Base-by-base conservation (phyloP, 2,329 filamentous ascomycete species). In the Ramichloridium luteum region DNA sequence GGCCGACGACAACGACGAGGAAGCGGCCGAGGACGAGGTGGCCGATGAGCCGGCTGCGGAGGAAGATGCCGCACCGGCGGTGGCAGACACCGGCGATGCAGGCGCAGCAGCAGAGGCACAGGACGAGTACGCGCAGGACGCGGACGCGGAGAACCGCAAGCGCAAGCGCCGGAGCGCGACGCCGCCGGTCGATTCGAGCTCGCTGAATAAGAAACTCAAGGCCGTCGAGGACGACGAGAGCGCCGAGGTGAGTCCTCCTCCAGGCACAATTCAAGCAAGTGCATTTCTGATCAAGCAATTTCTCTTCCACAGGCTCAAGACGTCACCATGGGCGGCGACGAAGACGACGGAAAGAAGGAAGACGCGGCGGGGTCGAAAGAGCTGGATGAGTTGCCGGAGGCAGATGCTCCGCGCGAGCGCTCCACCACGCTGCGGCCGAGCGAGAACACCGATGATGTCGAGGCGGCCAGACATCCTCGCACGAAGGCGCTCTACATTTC, bases 401-500 rank as follows among this genome's bases (percentile, higher is more conserved):
- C n/a, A n/a, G n/a, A n/a, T n/a, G n/a, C n/a, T n/a, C n/a, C n/a
- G n/a, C n/a, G n/a, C n/a, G n/a, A n/a, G n/a, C n/a, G n/a, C n/a
- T n/a, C n/a, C n/a, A n/a, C n/a, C n/a, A n/a, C n/a, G n/a, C 17
- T 16, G 20, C 9, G 13, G 8, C 16, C 8, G 12, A 10, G 11
- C 22, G 13, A 15, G 16, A 16, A 11, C 5, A 18, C 13, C n/a
- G n/a, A n/a, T n/a, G n/a, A n/a, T n/a, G n/a, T n/a, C n/a, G n/a
- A n/a, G n/a, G n/a, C n/a, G n/a, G 55, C 61, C 11, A 44, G 59
- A 6, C 61, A 66, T 35, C 47, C 59, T 2, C 54, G 56, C 28
- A 65, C 85, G 3, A 60, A 73, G 17, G 78, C 82, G 11, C 63
- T 96, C 28, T 96, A 94, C 59, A 90, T 96, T 46, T 77, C 78